Evolutionary conservation across 2,329 filamentous ascomycete genomes (phyloP), one percentile per base, ranked within the genome.

Genomic region (Clarireedia hainanense): DNA sequence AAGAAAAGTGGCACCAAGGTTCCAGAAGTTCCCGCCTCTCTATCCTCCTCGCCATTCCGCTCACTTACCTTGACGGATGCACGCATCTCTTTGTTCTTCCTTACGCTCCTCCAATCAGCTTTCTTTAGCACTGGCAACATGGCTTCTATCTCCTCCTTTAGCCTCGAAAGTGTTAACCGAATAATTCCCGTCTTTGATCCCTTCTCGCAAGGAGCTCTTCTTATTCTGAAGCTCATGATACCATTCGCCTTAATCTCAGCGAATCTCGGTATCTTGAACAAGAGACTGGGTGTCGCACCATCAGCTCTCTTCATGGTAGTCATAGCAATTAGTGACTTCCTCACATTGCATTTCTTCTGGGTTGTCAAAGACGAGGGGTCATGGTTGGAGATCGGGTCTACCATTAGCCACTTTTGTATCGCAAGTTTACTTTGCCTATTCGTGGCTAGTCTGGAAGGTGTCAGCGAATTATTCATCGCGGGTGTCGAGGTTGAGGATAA

Each of bases 101-200:
- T 99, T 71, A 91, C 90, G 63, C 81, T 99, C 40, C 80, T 99
- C 5, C 94, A 99, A 72, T 92, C 91, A 3, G 94, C 88, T 51
- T 99, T 99, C 73, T 99, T 97, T 79, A 89, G 86, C 73, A 97
- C 92, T 0, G 94, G 94, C 61, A 99, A 99, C 73, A 84, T 99
- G 57, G 94, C 94, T 0, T 96, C 92, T 0, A 74, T 99, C 55
- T 95, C 91, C 15, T 89, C 90, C 1, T 99, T 99, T 75, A 95
- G 88, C 59, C 77, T 99, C 42, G 94, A 97, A 57, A 91, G 88
- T 65, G 94, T 99, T 6, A 81, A 78, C 69, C 85, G 94, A 2
- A 81, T 99, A 6, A 80, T 97, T 50, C 94, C 94, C 4, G 76
- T 99, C 59, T 99, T 99, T 71, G 89, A 92, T 68, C 94, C 94